Conservation (phyloP, 78 protist genomes). For the Guillardia theta region DNA sequence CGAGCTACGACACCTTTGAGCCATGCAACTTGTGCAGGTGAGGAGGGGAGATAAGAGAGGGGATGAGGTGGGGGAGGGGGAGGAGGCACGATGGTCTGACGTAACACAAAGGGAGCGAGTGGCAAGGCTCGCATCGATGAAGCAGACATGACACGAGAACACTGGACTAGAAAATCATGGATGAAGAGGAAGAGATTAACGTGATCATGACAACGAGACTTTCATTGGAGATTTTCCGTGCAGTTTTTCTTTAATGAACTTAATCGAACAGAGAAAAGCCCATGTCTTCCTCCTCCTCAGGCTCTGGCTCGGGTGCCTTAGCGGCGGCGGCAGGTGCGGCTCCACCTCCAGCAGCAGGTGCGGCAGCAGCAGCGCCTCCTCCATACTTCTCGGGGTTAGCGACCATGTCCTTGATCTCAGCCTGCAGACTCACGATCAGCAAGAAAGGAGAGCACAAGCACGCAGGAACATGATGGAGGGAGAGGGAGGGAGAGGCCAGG, state of each 20-base stretch:
- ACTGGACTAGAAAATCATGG: too few species aligned
- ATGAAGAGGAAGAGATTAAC: too few species aligned
- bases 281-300: slow-evolving; percentile 37
- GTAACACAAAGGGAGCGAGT: too few species aligned
- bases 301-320: slow-evolving; percentile 51
- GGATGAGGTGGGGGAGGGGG: too few species aligned
- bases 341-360: slow-evolving; percentile 72
- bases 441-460: not conserved
- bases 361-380: slow-evolving; percentile 56
- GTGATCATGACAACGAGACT: too few species aligned
- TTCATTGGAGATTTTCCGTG: too few species aligned
- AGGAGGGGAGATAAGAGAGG: too few species aligned
- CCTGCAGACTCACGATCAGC: not conserved
- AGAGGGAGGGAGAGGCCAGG: not conserved
- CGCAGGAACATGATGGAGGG: not conserved
- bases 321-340: slow-evolving; percentile 49
- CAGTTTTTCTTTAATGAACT: not conserved
- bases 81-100: too few species aligned
- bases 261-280: not conserved
- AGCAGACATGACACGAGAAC: too few species aligned
- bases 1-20: too few species aligned
- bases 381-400: slow-evolving; percentile 62
- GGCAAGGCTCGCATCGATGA: too few species aligned
- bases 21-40: too few species aligned
- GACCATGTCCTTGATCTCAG: slow-evolving; percentile 44